Evolutionary conservation across 495 filamentous ascomycete genomes (phyloP), one percentile per base, ranked within the genome.

Genomic region (Talaromyces proteolyticus): DNA sequence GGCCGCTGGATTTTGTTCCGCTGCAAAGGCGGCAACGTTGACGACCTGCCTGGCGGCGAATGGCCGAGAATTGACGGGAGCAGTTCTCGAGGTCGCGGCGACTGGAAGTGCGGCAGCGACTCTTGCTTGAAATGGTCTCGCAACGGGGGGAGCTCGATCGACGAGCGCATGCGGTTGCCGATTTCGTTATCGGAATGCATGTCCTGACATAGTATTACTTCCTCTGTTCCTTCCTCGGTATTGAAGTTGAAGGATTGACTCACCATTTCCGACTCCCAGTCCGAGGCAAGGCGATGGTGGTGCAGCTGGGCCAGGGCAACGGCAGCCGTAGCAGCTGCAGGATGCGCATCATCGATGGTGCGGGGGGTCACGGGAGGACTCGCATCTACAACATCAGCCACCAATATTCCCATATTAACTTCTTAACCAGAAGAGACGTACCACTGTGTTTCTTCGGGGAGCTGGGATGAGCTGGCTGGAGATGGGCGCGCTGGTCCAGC

Each of bases 291-390:
- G 42, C 86, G 87, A 65, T 92, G 84, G 55, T 85, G 83, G 66
- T 94, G 89, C 58, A 96, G 75, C 69, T 93, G 87, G 41, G 91
- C 89, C 45, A 96, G 75, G 12, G 91, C 91, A 24, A 89, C 88
- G 21, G 91, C 91, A 20, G 88, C 88, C 46, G 81, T 90, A 49
- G 87, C 89, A 36, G 86, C 80, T 44, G 72, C 82, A 59, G 73
- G 79, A 55, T 82, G 79, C 56, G 79, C 75, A 56, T 93, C 89
- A 53, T 91, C 88, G n/a, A 77, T 69, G 52, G 77, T 77, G 60
- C 86, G 78, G 53, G 87, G 84, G 26, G 87, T 89, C 20, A 79
- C 81, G 21, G 85, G 82, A 24, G 85, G 81, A 63, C 81, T 86
- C 57, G 83, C 81, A 44, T 84, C 85, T 42, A 85, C 84, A 47